Percentiles rank a stretch among this genome's conserved stretches.
Conservation (phyloP, 768 basidiomycete species). For the Trametes maxima region DNA sequence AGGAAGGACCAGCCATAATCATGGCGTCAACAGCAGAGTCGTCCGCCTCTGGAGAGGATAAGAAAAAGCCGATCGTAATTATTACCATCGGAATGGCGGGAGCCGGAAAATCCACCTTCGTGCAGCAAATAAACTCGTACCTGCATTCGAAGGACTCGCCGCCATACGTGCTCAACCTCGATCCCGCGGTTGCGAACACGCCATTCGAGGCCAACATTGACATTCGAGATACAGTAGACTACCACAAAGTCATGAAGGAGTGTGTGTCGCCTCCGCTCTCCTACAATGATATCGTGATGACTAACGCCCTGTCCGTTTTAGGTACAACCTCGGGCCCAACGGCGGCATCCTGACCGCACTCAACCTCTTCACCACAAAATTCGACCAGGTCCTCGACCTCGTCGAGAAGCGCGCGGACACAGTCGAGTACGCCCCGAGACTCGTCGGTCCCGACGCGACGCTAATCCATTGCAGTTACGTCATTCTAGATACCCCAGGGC, state of each 20-base stretch:
- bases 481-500: slow-evolving; percentile 95
- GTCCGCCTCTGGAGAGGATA: slow-evolving; percentile 12
- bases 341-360: slow-evolving; percentile 96
- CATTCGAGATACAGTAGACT: slow-evolving; percentile 96
- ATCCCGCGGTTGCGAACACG: slow-evolving; percentile 90
- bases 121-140: slow-evolving; percentile 92
- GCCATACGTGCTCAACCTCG: slow-evolving; percentile 96
- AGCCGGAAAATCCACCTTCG: slow-evolving; percentile 96
- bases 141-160: slow-evolving; percentile 72
- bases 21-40: slow-evolving; percentile 6
- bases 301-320: slow-evolving; percentile 33
- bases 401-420: slow-evolving; percentile 89
- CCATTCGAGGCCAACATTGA: slow-evolving; percentile 98
- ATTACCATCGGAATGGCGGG: slow-evolving; percentile 97
- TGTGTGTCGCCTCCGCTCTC: slow-evolving; percentile 51
- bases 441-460: background rate
- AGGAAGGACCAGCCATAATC: background rate
- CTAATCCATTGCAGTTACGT: slow-evolving; percentile 64
- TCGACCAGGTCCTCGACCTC: slow-evolving; percentile 91
- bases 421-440: slow-evolving; percentile 63
- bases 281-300: background rate
- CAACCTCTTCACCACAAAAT: slow-evolving; percentile 98
- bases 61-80: slow-evolving; percentile 75
- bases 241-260: slow-evolving; percentile 99
- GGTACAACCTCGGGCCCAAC: slow-evolving; percentile 98